Conservation (phyloP, 805 yeast species). For the Grigorovia humatica region DNA sequence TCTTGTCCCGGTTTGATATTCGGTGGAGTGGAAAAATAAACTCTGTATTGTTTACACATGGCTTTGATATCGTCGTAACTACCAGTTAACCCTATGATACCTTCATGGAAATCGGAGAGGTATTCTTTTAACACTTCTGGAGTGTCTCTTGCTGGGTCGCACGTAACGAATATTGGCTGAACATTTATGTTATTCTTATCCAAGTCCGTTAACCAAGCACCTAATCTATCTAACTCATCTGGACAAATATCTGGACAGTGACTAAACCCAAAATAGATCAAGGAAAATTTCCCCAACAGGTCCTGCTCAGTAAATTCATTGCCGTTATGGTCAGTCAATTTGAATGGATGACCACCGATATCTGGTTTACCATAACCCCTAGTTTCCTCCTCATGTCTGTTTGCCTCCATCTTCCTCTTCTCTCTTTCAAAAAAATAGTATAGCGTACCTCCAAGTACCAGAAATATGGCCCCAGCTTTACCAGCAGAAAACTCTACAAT, state of each 20-base stretch:
- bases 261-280: constrained; percentile 92
- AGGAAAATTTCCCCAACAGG: constrained; percentile 65
- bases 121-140: constrained; percentile 80
- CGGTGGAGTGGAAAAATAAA: constrained; percentile 95
- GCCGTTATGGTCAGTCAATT: constrained; percentile 60
- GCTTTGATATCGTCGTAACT: constrained; percentile 74
- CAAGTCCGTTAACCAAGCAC: constrained; percentile 51
- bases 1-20: constrained; percentile 92
- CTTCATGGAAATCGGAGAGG: constrained; percentile 80
- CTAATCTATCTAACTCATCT: constrained; percentile 89
- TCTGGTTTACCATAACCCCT: constrained; percentile 86
- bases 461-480: constrained; percentile 65
- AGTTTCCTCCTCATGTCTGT: constrained; percentile 73
- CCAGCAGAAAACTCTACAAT: constrained; percentile 68
- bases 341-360: constrained; percentile 91
- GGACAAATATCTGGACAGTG: constrained; percentile 99
- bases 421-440: constrained; percentile 66
- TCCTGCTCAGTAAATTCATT: constrained; percentile 67
- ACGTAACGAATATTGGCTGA: constrained; percentile 86
- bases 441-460: constrained; percentile 59
- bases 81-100: constrained; percentile 86
- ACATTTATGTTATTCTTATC: constrained; percentile 48
- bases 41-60: constrained; percentile 82
- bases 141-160: constrained; percentile 92
- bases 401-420: constrained; percentile 61